phyloP scores from a whole-genome alignment of 371 early-diverging fungal species.

The Coemansia sp. region DNA sequence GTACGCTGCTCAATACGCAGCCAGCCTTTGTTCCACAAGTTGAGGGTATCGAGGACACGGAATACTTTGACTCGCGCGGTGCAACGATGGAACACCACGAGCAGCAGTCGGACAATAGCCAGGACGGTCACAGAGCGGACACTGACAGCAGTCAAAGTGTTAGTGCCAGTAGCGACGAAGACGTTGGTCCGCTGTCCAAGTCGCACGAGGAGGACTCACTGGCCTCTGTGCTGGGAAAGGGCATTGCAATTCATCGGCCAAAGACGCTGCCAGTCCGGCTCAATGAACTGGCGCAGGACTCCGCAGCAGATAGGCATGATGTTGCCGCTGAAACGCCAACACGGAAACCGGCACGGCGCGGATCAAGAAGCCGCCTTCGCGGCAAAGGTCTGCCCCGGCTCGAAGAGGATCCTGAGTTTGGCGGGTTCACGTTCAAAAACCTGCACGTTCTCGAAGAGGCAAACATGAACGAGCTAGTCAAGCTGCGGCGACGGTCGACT shows the following conservation, averaged over 20 bases:
- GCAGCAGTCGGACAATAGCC: no score
- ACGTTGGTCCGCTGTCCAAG: conserved; percentile 1
- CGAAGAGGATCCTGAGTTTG: conserved; percentile 70
- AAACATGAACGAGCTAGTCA: conserved; percentile 77
- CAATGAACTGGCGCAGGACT: neutral
- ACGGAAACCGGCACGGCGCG: neutral
- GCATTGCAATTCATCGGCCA: conserved; percentile 14
- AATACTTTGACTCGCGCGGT: conserved; percentile 91
- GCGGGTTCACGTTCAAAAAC: conserved; percentile 90
- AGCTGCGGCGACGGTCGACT: conserved; percentile 57
- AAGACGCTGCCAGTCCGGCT: conserved; percentile 7
- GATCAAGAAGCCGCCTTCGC: neutral
- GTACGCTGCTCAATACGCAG: conserved; percentile 62
- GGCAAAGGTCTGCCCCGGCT: conserved; percentile 7
- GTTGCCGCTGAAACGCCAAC: neutral
- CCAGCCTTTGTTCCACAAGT: conserved; percentile 86
- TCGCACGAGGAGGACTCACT: conserved; percentile 10
- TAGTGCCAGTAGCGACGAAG: neutral
- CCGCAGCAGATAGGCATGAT: no score
- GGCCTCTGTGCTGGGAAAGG: neutral
- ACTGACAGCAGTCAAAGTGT: neutral
- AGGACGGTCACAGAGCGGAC: neutral
- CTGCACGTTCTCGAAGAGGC: conserved; percentile 84
- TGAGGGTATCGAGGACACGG: conserved; percentile 78
- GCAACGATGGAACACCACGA: conserved; percentile 47